Base-by-base conservation (phyloP, 192 early-diverging fungal genomes). In the Umbelopsis sp. region DNA sequence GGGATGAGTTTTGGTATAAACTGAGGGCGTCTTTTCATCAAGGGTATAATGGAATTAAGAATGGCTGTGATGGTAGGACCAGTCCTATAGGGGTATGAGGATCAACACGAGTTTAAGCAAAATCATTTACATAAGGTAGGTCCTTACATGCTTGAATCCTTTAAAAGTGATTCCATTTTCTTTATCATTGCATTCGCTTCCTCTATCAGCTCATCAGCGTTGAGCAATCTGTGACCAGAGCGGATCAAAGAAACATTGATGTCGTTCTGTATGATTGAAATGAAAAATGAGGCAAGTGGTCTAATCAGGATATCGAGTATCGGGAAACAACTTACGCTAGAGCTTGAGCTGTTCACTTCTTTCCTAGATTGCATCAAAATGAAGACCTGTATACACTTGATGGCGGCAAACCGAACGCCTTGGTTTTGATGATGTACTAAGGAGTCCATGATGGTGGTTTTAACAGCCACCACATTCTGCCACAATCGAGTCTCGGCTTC, bases 321-420 rank as follows among this genome's bases (percentile, higher is more conserved):
- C 48, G 10, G 13, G n/a, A n/a, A 46, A 13, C 49, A 44, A 46
- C 53, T 71, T 72, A 49, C 45, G 64, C 22, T 30, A 35, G 30
- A 46, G 8, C 21, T 23, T 15, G 35, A 51, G 35, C 49, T 16
- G 13, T 74, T 49, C 7, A 66, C 49, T 68, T 68, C 72, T 20
- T 44, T 74, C 37, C 61, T 55, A 37, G 82, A 74, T 46, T 81
- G 71, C 30, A 80, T 21, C 4, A 75, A 21, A 20, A 77, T 58
- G 23, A 83, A 46, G 8, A 67, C 64, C 50, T 78, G 79, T 15
- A 83, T 27, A 49, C 69, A 80, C 27, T 83, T 83, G 21, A 78
- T 58, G 10, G 71, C 74, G 27, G 65, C 30, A 16, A 78, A 68
- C 23, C 67, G 58, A 22, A 83, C 64, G 35, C 82, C 79, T 23